phyloP scores from a whole-genome alignment of 202 grass and related monocot genomes.

The Dendrocalamus latiflorus region DNA sequence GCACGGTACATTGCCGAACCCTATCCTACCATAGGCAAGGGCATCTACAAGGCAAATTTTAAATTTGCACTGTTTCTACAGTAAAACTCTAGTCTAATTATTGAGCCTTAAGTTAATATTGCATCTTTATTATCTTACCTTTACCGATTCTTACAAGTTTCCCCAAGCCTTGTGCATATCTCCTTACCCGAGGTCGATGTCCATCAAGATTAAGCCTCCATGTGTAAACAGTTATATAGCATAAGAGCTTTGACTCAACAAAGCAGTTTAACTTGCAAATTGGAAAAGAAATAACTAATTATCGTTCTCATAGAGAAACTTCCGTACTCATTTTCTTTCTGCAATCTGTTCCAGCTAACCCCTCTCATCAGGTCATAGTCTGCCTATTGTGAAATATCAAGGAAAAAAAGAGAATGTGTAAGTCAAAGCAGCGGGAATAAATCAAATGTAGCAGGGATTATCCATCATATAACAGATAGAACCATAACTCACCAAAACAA shows the following conservation, averaged over 20 bases:
- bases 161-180: slow-evolving; percentile 78
- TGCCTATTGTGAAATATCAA: slow-evolving; percentile 51
- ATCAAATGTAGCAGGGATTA: slow-evolving; percentile 12
- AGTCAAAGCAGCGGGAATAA: background rate
- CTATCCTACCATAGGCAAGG: background rate
- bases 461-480: background rate
- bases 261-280: slow-evolving; percentile 15
- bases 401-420: background rate
- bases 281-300: slow-evolving; percentile 24
- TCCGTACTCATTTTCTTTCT: slow-evolving; percentile 61
- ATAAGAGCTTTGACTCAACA: slow-evolving; percentile 9
- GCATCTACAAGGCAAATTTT: background rate
- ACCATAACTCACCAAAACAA: background rate
- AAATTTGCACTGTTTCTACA: background rate
- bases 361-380: slow-evolving; percentile 64
- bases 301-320: background rate
- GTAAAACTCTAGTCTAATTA: background rate
- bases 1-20: background rate
- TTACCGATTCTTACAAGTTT: slow-evolving; percentile 91
- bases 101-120: background rate
- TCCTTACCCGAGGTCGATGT: slow-evolving; percentile 72
- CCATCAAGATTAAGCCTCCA: slow-evolving; percentile 87
- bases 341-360: slow-evolving; percentile 50
- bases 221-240: slow-evolving; percentile 26
- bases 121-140: slow-evolving; percentile 44